phyloP scores from a whole-genome alignment of 306 rosid species.

The Sesbania bispinosa region DNA sequence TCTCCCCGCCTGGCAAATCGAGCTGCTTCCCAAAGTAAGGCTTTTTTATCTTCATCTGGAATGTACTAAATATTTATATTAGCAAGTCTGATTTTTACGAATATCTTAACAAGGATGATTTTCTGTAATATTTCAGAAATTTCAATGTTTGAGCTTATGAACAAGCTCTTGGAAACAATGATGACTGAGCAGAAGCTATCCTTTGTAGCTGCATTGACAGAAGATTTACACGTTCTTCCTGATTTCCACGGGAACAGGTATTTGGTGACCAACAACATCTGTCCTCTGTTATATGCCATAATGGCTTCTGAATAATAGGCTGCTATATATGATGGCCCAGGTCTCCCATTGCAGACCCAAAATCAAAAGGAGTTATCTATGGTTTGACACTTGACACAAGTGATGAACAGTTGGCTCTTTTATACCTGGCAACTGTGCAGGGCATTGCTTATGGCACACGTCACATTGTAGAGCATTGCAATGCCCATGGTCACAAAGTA shows the following conservation, averaged over 20 bases:
- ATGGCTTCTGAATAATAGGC: slow-evolving; percentile 26
- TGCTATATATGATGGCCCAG: slow-evolving; percentile 43
- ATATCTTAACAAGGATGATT: slow-evolving; percentile 3
- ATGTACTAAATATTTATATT: neutral
- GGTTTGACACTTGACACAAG: slow-evolving; percentile 92
- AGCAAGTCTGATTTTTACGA: neutral
- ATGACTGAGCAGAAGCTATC: slow-evolving; percentile 55
- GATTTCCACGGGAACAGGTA: slow-evolving; percentile 99
- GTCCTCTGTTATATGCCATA: slow-evolving; percentile 20
- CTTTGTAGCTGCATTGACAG: slow-evolving; percentile 80
- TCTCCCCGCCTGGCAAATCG: slow-evolving; percentile 71
- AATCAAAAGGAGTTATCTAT: slow-evolving; percentile 76
- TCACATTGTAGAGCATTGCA: slow-evolving; percentile 94
- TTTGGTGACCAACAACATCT: slow-evolving; percentile 13
- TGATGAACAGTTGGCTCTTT: slow-evolving; percentile 74
- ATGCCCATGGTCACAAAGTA: slow-evolving; percentile 90
- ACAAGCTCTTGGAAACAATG: slow-evolving; percentile 66
- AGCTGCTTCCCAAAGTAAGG: slow-evolving; percentile 82
- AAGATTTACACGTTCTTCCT: slow-evolving; percentile 84
- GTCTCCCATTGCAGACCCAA: slow-evolving; percentile 97
- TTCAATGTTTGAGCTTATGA: slow-evolving; percentile 80
- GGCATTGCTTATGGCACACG: slow-evolving; percentile 96
- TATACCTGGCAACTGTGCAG: slow-evolving; percentile 86
- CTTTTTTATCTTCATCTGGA: slow-evolving; percentile 2
- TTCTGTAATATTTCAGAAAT: slow-evolving; percentile 42